phyloP scores from a whole-genome alignment of 139 green algal species.

The Picochlorum sp. region DNA sequence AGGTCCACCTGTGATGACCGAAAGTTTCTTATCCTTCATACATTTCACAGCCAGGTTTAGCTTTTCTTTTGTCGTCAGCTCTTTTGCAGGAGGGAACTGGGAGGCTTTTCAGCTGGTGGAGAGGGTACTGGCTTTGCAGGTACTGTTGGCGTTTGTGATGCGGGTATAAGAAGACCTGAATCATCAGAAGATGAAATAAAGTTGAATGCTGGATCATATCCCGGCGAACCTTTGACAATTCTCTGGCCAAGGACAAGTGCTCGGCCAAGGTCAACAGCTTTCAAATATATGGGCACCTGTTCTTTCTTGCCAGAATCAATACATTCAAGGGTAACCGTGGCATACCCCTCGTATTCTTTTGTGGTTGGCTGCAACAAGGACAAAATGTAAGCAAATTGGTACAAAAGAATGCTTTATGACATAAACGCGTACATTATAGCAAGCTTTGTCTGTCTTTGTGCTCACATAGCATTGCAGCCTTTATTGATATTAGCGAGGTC shows the following conservation, averaged over 20 bases:
- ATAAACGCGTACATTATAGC: not conserved
- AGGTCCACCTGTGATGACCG: not conserved
- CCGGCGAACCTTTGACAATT: not conserved
- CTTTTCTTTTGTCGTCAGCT: not conserved
- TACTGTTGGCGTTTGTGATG: not conserved
- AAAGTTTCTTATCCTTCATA: conserved; percentile 2
- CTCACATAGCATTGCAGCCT: conserved; percentile 1
- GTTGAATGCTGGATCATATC: conserved; percentile 1
- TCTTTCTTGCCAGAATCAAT: not conserved
- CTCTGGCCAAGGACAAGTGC: conserved; percentile 1
- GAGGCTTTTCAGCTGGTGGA: not conserved
- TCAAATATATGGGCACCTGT: not conserved
- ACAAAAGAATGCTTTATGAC: no score
- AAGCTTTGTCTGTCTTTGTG: not conserved
- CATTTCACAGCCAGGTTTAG: not conserved
- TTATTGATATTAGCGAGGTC: not conserved
- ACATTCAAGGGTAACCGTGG: not conserved
- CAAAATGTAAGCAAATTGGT: not conserved
- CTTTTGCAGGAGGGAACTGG: not conserved
- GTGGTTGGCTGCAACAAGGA: not conserved
- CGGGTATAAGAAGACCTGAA: not conserved
- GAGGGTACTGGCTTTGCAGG: not conserved
- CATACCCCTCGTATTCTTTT: not conserved
- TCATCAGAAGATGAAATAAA: not conserved
- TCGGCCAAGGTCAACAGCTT: not conserved